phyloP scores from a whole-genome alignment of 2,329 filamentous ascomycete species.

The Botrytis galanthina region DNA sequence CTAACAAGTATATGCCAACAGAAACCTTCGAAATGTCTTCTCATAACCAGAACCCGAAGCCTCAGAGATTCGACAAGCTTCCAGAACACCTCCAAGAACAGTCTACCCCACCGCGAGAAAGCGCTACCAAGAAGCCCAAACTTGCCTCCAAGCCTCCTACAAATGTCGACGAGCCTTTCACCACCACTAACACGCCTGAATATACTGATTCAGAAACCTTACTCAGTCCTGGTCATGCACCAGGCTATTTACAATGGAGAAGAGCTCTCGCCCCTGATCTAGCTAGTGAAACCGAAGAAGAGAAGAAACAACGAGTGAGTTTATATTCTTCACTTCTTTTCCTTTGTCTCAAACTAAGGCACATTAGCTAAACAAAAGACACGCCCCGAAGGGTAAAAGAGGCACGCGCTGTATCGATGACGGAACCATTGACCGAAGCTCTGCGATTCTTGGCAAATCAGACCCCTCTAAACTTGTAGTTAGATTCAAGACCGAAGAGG shows the following conservation, averaged over 20 bases:
- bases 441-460: background rate
- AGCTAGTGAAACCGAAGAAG: background rate
- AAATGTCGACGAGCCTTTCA: fast-evolving
- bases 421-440: background rate
- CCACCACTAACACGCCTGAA: background rate
- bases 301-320: background rate
- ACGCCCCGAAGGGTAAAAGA: background rate
- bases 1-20: background rate
- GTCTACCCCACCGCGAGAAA: background rate
- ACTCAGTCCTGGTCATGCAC: constrained; percentile 2
- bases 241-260: constrained; percentile 3
- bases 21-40: background rate
- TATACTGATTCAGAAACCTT: background rate
- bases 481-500: background rate
- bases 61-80: background rate
- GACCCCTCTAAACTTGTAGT: background rate
- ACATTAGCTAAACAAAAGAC: background rate
- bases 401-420: constrained; percentile 9
- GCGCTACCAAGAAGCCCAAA: background rate
- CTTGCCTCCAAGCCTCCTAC: fast-evolving
- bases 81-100: background rate
- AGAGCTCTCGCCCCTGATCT: background rate
- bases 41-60: fast-evolving
- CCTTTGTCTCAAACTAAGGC: background rate
- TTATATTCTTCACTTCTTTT: background rate